Evolutionary conservation across 768 basidiomycete species (phyloP).

Genomic region (Lactarius hatsudake): DNA sequence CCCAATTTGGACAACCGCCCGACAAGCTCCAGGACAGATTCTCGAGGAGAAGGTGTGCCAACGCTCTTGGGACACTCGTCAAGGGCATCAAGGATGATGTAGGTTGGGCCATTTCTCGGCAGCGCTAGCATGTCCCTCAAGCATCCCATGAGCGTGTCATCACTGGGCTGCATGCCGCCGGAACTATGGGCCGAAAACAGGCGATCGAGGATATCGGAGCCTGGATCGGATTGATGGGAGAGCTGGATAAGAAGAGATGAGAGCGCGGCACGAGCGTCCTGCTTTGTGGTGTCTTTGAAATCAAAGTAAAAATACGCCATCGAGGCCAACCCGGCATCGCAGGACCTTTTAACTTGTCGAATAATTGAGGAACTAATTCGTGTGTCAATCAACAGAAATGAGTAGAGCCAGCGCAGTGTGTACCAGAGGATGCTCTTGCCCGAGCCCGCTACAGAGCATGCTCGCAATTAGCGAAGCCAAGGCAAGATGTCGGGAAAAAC

Average conservation of each 20-base stretch:
- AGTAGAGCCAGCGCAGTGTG: neutral
- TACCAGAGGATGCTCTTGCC: neutral
- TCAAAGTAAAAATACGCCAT: too few relatives aligned
- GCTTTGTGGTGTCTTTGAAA: too few relatives aligned
- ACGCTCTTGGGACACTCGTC: neutral
- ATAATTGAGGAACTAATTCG: neutral
- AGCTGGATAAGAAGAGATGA: neutral
- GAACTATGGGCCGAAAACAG: neutral
- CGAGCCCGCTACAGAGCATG: too few relatives aligned
- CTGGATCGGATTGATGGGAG: neutral
- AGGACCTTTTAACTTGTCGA: neutral
- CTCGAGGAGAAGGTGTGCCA: neutral
- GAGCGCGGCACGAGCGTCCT: too few relatives aligned
- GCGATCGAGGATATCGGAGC: neutral
- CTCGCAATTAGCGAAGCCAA: too few relatives aligned
- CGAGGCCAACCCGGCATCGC: neutral
- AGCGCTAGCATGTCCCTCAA: neutral
- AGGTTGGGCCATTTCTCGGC: neutral
- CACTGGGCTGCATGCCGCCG: neutral
- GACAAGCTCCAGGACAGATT: neutral
- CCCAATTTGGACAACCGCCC: neutral
- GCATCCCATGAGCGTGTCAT: neutral
- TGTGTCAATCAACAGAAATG: neutral
- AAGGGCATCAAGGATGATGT: neutral
- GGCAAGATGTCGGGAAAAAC: neutral